Evolutionary conservation across 306 rosid species (phyloP).

Genomic region (Ammopiptanthus mongolicus): DNA sequence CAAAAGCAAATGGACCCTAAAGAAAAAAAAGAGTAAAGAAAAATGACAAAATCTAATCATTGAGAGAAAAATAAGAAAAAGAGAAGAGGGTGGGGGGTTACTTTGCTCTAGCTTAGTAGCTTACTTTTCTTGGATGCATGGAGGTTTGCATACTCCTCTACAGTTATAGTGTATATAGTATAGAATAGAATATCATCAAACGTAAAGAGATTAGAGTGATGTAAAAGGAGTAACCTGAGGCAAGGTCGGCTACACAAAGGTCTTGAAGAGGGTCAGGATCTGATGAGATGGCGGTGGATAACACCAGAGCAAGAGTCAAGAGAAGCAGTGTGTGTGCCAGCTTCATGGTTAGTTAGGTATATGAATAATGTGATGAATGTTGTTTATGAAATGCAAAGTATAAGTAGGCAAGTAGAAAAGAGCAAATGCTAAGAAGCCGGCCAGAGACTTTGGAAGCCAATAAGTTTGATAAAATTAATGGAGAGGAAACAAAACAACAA

Average conservation of each 20-base stretch:
- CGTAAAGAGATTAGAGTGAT: background rate
- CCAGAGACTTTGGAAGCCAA: background rate
- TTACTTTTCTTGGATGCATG: background rate
- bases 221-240: constrained; percentile 45
- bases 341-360: constrained; percentile 27
- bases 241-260: constrained; percentile 68
- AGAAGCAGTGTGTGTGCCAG: constrained; percentile 17
- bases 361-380: background rate
- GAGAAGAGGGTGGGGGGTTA: background rate
- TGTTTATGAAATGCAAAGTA: background rate
- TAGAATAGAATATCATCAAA: background rate
- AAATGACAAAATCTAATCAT: background rate
- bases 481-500: background rate
- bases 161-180: background rate
- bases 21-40: background rate
- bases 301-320: constrained; percentile 29
- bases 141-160: background rate
- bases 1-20: too few species aligned
- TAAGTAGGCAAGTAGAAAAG: background rate
- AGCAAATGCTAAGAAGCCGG: background rate
- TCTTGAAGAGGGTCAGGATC: constrained; percentile 83
- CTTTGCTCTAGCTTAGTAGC: background rate
- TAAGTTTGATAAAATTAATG: background rate
- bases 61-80: background rate
- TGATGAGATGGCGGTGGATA: constrained; percentile 34